Evolutionary conservation across 495 filamentous ascomycete species (phyloP), one percentile per base, ranked within the genome.

Genomic region (Penicillium atrosanguineum): DNA sequence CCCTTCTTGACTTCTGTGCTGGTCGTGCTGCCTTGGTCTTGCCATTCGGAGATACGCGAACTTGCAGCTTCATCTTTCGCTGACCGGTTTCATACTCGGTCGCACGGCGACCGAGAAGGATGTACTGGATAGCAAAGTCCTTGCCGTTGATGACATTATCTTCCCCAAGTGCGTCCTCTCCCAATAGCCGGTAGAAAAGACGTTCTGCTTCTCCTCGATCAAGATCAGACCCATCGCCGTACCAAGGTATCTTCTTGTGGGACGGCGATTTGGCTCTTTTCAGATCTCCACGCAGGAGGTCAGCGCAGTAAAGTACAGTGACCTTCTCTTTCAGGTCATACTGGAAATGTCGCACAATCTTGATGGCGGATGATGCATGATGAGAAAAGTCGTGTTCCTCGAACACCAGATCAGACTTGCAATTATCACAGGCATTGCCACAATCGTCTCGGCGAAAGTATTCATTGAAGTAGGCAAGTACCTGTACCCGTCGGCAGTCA

Each of bases 381-480:
- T 84, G 68, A 21, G 87, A 89, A 48, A 89, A 86, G 69, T 98
- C 91, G 46, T 80, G 77, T 16, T 75, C 68, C 56, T 91, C 83
- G 63, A 88, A 91, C 3, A 77, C 73, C 53, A 65, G 75, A 44
- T 79, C 83, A 2, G 86, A 87, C 39, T 75, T 81, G 76, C 94
- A 98, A 56, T 95, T 96, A 63, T 97, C 94, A 70, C 94, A 99
- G 8, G 77, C 78, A 29, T 71, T 66, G 21, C 83, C 76, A 69
- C 94, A 99, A 37, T 88, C 74, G 11, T 85, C 79, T 38, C 75
- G 75, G 8, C 79, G 73, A 63, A 96, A 97, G 5, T 73, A 65
- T 67, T 99, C 95, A 34, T 86, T 89, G 70, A 99, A 99, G 66
- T 99, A 97, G 4, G 79, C 82, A 21, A 99, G 82, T 18, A 99